These are phyloP conservation scores for Microdochium nivale DNA, from an alignment of 2,329 filamentous ascomycete genomes.

Conservation along the genomic window DNA sequence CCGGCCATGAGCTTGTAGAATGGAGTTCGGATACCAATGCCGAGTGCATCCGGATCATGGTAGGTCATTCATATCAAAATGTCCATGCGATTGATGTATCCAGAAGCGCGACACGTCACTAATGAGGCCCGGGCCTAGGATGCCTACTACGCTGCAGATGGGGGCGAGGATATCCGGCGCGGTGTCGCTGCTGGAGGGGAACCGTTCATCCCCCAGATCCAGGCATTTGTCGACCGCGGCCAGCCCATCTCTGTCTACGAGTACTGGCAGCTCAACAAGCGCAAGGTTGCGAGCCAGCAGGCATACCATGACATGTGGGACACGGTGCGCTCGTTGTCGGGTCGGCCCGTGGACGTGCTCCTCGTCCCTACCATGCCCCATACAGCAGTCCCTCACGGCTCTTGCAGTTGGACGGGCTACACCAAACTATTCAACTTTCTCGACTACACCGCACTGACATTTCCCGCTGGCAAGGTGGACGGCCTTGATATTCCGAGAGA, in stretches of 20 bases:
- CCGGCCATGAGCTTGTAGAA: constrained; percentile 44
- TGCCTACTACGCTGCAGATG: constrained; percentile 52
- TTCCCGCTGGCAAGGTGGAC: constrained; percentile 45
- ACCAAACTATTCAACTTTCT: constrained; percentile 55
- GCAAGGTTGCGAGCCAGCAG: constrained; percentile 43
- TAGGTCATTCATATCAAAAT: constrained; percentile 10
- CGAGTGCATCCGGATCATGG: constrained; percentile 48
- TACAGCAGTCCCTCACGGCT: constrained; percentile 35
- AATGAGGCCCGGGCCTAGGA: constrained; percentile 27
- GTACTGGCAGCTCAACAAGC: constrained; percentile 59
- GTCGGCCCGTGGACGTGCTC: constrained; percentile 39
- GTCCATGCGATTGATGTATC: too few species aligned
- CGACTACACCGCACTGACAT: constrained; percentile 49
- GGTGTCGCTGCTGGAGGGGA: constrained; percentile 47
- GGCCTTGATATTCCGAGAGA: constrained; percentile 12
- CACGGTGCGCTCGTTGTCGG: constrained; percentile 24
- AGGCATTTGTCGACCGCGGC: constrained; percentile 43
- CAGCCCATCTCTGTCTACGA: constrained; percentile 50
- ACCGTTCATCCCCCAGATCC: constrained; percentile 49
- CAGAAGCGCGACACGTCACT: too few species aligned
- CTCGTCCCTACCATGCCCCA: constrained; percentile 54
- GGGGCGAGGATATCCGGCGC: constrained; percentile 51
- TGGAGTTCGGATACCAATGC: constrained; percentile 44
- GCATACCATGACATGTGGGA: constrained; percentile 53
- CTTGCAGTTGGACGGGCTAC: constrained; percentile 43